phyloP scores from a whole-genome alignment of 176 grass and related monocot genomes.

The Zizania latifolia region DNA sequence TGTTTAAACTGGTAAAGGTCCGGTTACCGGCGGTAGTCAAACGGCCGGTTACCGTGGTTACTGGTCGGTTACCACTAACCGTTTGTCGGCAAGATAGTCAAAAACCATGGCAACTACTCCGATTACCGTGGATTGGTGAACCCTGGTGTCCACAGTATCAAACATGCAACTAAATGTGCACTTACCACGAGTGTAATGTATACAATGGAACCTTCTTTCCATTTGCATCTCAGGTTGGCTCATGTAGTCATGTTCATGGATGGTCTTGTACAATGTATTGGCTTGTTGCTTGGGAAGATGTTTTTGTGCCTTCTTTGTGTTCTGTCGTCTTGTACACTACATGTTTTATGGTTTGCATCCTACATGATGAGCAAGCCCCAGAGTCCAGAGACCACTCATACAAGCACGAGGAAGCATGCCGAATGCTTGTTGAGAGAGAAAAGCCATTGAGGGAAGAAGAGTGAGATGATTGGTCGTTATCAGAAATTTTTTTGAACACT shows the following conservation, averaged over 20 bases:
- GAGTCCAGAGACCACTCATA: background rate
- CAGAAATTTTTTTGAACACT: background rate
- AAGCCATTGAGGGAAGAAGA: background rate
- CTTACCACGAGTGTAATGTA: background rate
- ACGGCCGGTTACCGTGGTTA: too few relatives aligned
- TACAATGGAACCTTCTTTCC: background rate
- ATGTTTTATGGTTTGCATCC: background rate
- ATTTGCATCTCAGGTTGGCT: background rate
- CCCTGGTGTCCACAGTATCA: too few relatives aligned
- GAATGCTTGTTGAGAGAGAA: background rate
- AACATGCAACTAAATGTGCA: conserved; percentile 10
- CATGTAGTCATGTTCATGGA: conserved; percentile 4
- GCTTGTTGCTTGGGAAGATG: background rate
- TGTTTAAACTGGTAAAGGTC: too few relatives aligned
- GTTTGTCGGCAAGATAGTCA: too few relatives aligned
- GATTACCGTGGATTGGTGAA: too few relatives aligned
- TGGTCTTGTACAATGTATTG: conserved; percentile 11
- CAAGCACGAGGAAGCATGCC: background rate
- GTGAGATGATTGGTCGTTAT: background rate
- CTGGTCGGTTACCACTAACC: too few relatives aligned
- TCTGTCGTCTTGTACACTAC: background rate
- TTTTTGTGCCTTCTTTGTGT: background rate
- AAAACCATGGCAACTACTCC: too few relatives aligned
- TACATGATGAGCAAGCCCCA: background rate
- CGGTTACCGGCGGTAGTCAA: too few relatives aligned